phyloP scores from a whole-genome alignment of 1,284 basidiomycete species.

The Ganoderma sp. region DNA sequence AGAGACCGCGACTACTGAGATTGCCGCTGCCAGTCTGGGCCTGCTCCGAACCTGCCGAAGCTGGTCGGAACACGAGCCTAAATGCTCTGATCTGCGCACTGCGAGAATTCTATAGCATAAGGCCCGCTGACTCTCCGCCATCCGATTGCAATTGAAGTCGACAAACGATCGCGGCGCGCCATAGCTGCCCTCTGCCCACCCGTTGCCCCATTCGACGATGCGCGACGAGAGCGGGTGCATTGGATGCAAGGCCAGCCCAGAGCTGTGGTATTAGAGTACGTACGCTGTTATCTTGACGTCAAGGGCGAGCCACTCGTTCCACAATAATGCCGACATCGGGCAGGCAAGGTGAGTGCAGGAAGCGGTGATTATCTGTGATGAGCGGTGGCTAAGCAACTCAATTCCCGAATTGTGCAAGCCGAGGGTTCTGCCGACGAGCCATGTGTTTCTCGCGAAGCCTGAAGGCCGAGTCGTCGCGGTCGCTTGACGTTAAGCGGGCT shows the following conservation, averaged over 20 bases:
- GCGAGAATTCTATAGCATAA: constrained; percentile 2
- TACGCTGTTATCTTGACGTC: constrained; percentile 20
- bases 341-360: not conserved
- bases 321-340: constrained; percentile 10
- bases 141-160: not conserved
- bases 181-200: constrained; percentile 1
- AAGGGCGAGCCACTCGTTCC: constrained; percentile 4
- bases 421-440: not conserved
- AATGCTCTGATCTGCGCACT: constrained; percentile 2
- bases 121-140: not conserved
- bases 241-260: not conserved
- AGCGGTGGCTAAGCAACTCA: constrained; percentile 8
- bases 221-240: not conserved
- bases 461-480: not conserved
- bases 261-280: not conserved
- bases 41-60: not conserved
- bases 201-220: constrained; percentile 6
- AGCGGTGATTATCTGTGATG: not conserved
- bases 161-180: not conserved
- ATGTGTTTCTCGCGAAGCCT: not conserved
- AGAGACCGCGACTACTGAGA: not conserved
- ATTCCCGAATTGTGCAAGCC: not conserved
- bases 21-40: not conserved
- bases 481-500: constrained; percentile 17
- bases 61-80: constrained; percentile 7